Evolutionary conservation across 1,284 basidiomycete genomes (phyloP).

Genomic region (Wolfiporia cocos): DNA sequence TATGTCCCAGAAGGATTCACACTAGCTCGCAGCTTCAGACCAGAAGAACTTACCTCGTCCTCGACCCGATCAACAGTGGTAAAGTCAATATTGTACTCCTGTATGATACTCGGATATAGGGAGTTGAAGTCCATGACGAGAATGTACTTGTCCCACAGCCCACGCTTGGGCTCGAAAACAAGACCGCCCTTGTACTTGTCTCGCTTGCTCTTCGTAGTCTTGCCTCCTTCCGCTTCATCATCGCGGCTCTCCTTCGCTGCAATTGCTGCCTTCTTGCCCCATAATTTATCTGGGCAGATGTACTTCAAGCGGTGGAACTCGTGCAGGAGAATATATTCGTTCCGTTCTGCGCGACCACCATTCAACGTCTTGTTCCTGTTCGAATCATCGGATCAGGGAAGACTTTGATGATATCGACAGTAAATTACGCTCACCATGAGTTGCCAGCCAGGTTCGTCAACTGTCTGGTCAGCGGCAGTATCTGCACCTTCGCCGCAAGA

Average conservation of each 20-base stretch:
- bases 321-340: constrained; percentile 98
- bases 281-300: constrained; percentile 92
- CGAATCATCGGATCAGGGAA: neutral
- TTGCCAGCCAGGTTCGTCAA: constrained; percentile 98
- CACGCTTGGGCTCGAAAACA: constrained; percentile 95
- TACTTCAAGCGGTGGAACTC: constrained; percentile 97
- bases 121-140: constrained; percentile 99
- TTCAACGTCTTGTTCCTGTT: constrained; percentile 94
- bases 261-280: constrained; percentile 65
- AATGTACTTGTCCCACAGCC: constrained; percentile 95
- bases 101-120: constrained; percentile 98
- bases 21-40: neutral
- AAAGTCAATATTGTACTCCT: constrained; percentile 99
- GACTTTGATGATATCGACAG: constrained; percentile 3
- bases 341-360: constrained; percentile 95
- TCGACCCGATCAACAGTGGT: constrained; percentile 82
- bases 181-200: constrained; percentile 99
- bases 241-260: constrained; percentile 63
- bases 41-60: constrained; percentile 45
- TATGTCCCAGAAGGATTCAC: constrained; percentile 26
- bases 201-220: constrained; percentile 64
- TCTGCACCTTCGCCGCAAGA: constrained; percentile 86
- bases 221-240: constrained; percentile 46
- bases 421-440: constrained; percentile 68
- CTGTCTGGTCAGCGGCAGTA: constrained; percentile 86